phyloP scores from a whole-genome alignment of 2,329 filamentous ascomycete species.

The Colletotrichum eleusines region DNA sequence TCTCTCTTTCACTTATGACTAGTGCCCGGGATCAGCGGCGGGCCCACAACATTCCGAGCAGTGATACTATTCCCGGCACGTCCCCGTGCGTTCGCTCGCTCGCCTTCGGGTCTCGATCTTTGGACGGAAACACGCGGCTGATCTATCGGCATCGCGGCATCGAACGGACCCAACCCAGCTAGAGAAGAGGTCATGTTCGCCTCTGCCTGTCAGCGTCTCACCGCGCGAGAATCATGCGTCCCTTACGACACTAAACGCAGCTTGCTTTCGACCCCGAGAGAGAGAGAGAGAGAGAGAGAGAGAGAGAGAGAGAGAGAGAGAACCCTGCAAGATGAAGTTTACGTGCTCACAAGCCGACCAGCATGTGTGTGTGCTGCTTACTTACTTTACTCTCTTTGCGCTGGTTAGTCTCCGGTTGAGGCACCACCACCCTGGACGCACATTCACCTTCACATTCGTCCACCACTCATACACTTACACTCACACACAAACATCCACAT shows the following conservation, averaged over 20 bases:
- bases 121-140: conserved; percentile 25
- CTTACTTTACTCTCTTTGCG: conserved; percentile 1
- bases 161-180: neutral
- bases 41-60: neutral
- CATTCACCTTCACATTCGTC: neutral
- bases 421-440: conserved; percentile 2
- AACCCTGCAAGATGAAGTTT: neutral
- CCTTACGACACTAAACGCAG: neutral
- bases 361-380: neutral
- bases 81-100: conserved; percentile 16
- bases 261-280: neutral
- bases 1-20: neutral
- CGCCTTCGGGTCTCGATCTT: conserved; percentile 21
- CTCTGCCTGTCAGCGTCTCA: neutral
- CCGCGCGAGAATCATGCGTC: neutral
- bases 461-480: neutral
- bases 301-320: neutral
- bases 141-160: conserved; percentile 32
- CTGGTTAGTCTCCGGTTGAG: neutral
- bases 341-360: neutral
- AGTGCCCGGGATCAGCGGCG: neutral
- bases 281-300: no score
- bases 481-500: no score
- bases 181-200: neutral
- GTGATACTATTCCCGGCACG: conserved; percentile 29